Evolutionary conservation across 1,284 basidiomycete genomes (phyloP), one percentile per base, ranked within the genome.

Genomic region (Microbotryomycetes sp.): DNA sequence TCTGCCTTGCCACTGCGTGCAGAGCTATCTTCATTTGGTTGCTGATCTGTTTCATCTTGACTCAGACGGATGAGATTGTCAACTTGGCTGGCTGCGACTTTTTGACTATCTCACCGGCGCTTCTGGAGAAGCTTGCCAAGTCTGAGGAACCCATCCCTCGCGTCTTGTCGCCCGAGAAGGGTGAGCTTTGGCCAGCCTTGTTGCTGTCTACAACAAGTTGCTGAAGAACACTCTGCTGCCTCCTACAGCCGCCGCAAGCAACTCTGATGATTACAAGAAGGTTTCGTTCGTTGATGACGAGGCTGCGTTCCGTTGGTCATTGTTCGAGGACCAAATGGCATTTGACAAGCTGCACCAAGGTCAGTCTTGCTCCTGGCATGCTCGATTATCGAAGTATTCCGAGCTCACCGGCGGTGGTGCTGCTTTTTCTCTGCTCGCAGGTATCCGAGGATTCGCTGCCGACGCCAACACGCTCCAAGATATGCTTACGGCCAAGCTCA

Each of bases 341-440:
- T 92, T 90, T 74, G 91, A 94, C 78, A 96, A 97, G 78, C 77
- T 82, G 57, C 89, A 96, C 78, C 93, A 97, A 80, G 94, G 94
- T 74, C 96, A 97, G 28, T 55, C n/a, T 9, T 16, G 6, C 16
- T 15, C 3, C 13, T 28, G n/a, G 26, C 3, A 11, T 5, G 21
- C 29, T 29, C 5, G 18, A 21, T 30, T 5, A 1, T 46, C n/a
- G 21, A 16, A 7, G 54, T 4, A 15, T 29, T 15, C 16, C 53
- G 30, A 16, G 4, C 41, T 4, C 35, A 45, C 53, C 21, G 31
- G 0, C n/a, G 29, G 11, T 4, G 28, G 4, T 52, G 9, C 11
- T 15, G 5, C 15, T 2, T 15, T 21, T 3, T 9, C 1, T 2
- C 31, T 11, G 3, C 2, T 7, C 4, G 64, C 51, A 56, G 56